Base-by-base conservation (phyloP, 441 rosid genomes). In the Manihot esculenta region DNA sequence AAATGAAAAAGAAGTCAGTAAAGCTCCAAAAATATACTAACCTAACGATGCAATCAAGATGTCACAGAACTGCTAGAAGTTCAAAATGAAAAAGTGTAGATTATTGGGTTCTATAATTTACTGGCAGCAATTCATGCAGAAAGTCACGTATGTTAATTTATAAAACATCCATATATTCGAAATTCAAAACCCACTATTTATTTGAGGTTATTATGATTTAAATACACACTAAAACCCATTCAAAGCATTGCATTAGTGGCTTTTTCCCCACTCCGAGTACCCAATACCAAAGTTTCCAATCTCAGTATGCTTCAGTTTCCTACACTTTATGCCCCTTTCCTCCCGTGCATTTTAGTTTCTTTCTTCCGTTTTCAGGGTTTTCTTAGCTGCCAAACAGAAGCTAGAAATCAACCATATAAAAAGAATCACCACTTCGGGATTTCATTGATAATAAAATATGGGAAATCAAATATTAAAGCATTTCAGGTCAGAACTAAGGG, bases 1-100 rank as follows among this genome's bases (percentile, higher is more conserved):
- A 72, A 71, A 38, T 1, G 45, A 72, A 27, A 38, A 54, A 75
- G 64, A 41, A 78, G 62, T 70, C 58, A 57, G 73, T 53, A 61
- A 61, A 67, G 60, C 30, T 30, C 12, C n/a, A 54, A 54, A 18
- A n/a, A 50, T 26, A 30, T 42, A 41, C 6, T 23, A 24, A 41
- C 20, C 23, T 12, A 38, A 23, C 1, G 18, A 61, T 18, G 30
- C 20, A 17, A 9, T 20, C 13, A 48, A 14, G 10, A 35, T 60
- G 30, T 11, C 23, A 23, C n/a, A n/a, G 8, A 45, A 45, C 12
- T 15, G 26, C 41, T 15, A 6, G 2, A 11, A 7, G 8, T 58
- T 44, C 49, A 35, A 66, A 51, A 68, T 23, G 23, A 41, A 42
- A 44, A 42, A 44, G 14, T 8, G 10, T 17, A 26, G 35, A 45